Conservation (phyloP, 2,329 filamentous ascomycete species). For the Claviceps monticola region DNA sequence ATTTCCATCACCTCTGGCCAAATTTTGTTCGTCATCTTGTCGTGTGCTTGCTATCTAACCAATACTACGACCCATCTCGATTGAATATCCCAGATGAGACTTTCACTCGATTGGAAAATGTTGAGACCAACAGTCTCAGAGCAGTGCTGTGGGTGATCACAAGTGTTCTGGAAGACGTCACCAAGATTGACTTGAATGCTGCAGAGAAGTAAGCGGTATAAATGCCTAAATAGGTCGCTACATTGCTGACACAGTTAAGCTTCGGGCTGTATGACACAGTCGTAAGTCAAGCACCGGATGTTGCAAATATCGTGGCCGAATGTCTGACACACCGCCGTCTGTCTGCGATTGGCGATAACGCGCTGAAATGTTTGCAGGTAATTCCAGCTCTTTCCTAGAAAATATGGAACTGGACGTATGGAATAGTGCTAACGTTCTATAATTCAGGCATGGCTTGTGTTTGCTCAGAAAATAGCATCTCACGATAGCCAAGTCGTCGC, state of each 20-base stretch:
- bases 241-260: slow-evolving; percentile 13
- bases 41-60: slow-evolving; percentile 34
- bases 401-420: background rate
- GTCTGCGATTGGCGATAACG: slow-evolving; percentile 33
- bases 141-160: slow-evolving; percentile 49
- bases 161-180: slow-evolving; percentile 22
- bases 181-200: slow-evolving; percentile 49
- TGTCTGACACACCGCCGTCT: slow-evolving; percentile 16
- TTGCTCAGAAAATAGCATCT: slow-evolving; percentile 51
- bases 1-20: slow-evolving; percentile 55
- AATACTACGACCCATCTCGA: slow-evolving; percentile 10
- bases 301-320: slow-evolving; percentile 24
- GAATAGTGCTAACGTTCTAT: background rate
- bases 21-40: slow-evolving; percentile 46
- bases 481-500: slow-evolving; percentile 42
- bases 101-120: slow-evolving; percentile 31
- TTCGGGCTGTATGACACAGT: slow-evolving; percentile 26
- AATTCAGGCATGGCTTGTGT: slow-evolving; percentile 55
- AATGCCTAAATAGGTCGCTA: background rate
- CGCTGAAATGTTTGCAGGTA: slow-evolving; percentile 49
- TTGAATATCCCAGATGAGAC: slow-evolving; percentile 23
- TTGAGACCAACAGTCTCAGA: slow-evolving; percentile 34
- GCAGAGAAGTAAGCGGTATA: slow-evolving; percentile 34
- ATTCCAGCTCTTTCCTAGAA: background rate
- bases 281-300: slow-evolving; percentile 26